phyloP scores from a whole-genome alignment of 2,329 filamentous ascomycete species.

The Colletotrichum paranaense region DNA sequence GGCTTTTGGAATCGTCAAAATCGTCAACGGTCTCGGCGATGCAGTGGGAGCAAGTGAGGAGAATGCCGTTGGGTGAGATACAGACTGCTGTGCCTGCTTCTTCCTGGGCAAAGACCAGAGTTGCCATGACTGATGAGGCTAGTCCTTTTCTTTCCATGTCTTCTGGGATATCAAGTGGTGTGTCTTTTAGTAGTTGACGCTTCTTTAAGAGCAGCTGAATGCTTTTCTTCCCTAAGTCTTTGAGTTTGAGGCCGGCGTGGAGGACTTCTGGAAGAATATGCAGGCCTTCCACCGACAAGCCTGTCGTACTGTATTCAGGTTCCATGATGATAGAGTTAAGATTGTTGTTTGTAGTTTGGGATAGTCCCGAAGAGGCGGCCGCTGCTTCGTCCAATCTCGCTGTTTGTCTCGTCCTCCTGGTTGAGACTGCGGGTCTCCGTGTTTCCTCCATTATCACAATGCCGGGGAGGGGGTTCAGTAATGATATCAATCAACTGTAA shows the following conservation, averaged over 20 bases:
- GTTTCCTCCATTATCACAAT: background rate
- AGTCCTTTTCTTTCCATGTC: conserved; percentile 11
- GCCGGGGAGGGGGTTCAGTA: background rate
- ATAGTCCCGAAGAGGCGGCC: background rate
- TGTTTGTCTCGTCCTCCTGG: conserved; percentile 15
- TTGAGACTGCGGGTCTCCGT: background rate
- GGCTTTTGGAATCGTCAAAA: conserved; percentile 41
- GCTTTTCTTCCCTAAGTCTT: conserved; percentile 14
- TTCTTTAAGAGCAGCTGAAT: conserved; percentile 30
- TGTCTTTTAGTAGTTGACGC: conserved; percentile 23
- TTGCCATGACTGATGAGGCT: conserved; percentile 37
- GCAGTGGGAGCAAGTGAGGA: conserved; percentile 64
- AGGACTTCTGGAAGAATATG: conserved; percentile 2
- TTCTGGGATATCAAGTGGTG: conserved; percentile 15
- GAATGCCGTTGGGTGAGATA: conserved; percentile 54
- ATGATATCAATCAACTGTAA: background rate
- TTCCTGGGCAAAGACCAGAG: conserved; percentile 60
- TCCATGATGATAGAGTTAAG: background rate
- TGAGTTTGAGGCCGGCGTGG: conserved; percentile 3
- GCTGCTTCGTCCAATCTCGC: background rate
- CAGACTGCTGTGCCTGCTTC: conserved; percentile 64
- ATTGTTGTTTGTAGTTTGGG: background rate
- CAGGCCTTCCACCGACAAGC: background rate
- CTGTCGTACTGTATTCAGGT: background rate
- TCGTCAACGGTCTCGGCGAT: conserved; percentile 54